phyloP scores from a whole-genome alignment of 2,329 filamentous ascomycete species.

The Fusarium sp. region DNA sequence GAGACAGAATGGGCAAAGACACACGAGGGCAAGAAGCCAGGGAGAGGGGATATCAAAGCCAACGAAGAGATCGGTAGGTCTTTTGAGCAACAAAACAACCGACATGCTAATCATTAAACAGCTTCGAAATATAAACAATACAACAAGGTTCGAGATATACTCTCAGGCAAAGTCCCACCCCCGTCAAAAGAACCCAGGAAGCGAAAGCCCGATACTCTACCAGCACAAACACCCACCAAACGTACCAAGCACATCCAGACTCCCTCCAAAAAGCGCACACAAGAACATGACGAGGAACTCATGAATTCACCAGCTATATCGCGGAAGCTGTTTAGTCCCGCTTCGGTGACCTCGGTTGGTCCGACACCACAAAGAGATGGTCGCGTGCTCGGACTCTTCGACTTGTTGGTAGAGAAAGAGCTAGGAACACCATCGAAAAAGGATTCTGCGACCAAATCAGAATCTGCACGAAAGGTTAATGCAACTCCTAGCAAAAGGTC shows the following conservation, averaged over 20 bases:
- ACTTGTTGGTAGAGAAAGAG: slow-evolving; percentile 69
- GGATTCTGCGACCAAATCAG: slow-evolving; percentile 42
- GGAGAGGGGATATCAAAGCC: slow-evolving; percentile 80
- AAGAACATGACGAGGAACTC: slow-evolving; percentile 56
- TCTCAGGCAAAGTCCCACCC: slow-evolving; percentile 64
- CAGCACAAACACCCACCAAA: slow-evolving; percentile 64
- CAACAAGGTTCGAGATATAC: slow-evolving; percentile 71
- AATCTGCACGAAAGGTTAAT: slow-evolving; percentile 36
- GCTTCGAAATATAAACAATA: slow-evolving; percentile 83
- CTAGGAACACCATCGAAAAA: slow-evolving; percentile 63
- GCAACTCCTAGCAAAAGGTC: slow-evolving; percentile 63
- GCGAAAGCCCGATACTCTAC: slow-evolving; percentile 54
- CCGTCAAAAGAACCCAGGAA: slow-evolving; percentile 57
- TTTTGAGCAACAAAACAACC: not conserved
- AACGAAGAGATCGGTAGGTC: slow-evolving; percentile 76
- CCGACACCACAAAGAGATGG: slow-evolving; percentile 86
- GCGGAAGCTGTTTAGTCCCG: slow-evolving; percentile 71
- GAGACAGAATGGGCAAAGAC: slow-evolving; percentile 74
- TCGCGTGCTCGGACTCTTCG: slow-evolving; percentile 81
- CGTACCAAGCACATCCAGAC: slow-evolving; percentile 61
- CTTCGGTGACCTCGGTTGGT: slow-evolving; percentile 72
- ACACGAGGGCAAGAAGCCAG: slow-evolving; percentile 76
- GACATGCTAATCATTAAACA: slow-evolving; percentile 48
- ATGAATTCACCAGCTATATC: slow-evolving; percentile 68
- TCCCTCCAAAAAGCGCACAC: slow-evolving; percentile 56